phyloP scores from a whole-genome alignment of 805 yeast species.

The Metschnikowia proteae region DNA sequence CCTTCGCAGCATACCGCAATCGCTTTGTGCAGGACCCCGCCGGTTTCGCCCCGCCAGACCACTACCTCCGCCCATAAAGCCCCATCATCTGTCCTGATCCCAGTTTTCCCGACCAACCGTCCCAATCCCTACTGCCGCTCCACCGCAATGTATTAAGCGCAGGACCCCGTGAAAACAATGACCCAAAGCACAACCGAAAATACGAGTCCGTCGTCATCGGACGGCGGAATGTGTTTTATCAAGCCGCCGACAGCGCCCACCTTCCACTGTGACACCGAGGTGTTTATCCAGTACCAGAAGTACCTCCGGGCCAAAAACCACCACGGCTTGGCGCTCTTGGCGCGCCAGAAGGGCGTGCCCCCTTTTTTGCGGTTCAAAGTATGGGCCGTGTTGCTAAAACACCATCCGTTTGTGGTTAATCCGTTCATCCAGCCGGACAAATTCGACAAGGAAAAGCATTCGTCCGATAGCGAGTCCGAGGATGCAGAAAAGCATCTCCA shows the following conservation, averaged over 20 bases:
- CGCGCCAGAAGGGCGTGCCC: conserved; percentile 83
- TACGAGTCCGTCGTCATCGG: conserved; percentile 10
- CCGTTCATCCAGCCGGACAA: conserved; percentile 68
- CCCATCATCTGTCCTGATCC: not conserved
- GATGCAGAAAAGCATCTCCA: conserved; percentile 23
- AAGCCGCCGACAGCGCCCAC: conserved; percentile 7
- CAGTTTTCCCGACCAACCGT: not conserved
- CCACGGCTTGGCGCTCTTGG: conserved; percentile 71
- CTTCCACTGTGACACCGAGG: conserved; percentile 40
- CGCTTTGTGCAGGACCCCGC: not conserved
- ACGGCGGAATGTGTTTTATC: conserved; percentile 3
- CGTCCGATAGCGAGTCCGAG: conserved; percentile 10
- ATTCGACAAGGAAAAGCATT: conserved; percentile 16
- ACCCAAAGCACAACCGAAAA: not conserved
- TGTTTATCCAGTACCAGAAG: conserved; percentile 52
- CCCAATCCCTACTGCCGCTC: not conserved
- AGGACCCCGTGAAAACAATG: too few species aligned
- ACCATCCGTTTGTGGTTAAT: conserved; percentile 78
- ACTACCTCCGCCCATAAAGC: not conserved
- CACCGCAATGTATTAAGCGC: not conserved
- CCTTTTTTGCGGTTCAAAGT: conserved; percentile 71
- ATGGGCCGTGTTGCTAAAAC: conserved; percentile 80
- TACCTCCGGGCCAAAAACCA: conserved; percentile 60
- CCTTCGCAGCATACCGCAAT: not conserved
- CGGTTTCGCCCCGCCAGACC: not conserved